Evolutionary conservation across 345 rosid species (phyloP).

Genomic region (Sonneratia alba): DNA sequence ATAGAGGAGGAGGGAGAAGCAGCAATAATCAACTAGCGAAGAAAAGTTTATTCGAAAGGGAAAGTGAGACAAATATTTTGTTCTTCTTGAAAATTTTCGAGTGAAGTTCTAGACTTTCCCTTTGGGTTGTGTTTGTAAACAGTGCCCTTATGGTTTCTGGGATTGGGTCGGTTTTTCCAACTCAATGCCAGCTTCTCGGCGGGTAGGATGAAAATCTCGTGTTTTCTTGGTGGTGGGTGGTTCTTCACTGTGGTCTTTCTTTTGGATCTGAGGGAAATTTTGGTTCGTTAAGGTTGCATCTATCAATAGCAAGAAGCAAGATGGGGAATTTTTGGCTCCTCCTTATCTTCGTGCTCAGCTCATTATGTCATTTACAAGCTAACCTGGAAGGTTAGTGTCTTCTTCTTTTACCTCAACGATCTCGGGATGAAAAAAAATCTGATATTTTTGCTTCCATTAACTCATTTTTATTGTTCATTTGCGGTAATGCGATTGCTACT

Average conservation of each 20-base stretch:
- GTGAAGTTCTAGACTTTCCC: constrained; percentile 1
- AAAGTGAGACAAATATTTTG: constrained; percentile 1
- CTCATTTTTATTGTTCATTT: background rate
- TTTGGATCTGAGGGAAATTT: constrained; percentile 61
- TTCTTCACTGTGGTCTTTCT: constrained; percentile 27
- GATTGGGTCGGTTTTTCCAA: background rate
- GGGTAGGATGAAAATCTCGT: constrained; percentile 18
- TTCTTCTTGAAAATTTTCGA: background rate
- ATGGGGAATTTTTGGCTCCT: constrained; percentile 28
- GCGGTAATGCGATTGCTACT: background rate
- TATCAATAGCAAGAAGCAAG: constrained; percentile 28
- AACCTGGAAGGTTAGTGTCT: constrained; percentile 68
- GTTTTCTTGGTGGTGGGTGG: constrained; percentile 19
- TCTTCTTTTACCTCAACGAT: background rate
- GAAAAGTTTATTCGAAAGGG: constrained; percentile 2
- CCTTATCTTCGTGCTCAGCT: constrained; percentile 44
- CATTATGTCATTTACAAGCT: constrained; percentile 45
- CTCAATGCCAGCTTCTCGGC: constrained; percentile 7
- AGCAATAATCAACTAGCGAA: background rate
- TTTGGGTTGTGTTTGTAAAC: background rate
- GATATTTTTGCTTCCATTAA: background rate
- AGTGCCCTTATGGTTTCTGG: constrained; percentile 4
- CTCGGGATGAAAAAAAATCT: background rate
- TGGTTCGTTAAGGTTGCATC: background rate
- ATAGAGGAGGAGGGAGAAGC: background rate